Evolutionary conservation across 2,329 filamentous ascomycete genomes (phyloP).

Genomic region (Stromatinia cepivora): DNA sequence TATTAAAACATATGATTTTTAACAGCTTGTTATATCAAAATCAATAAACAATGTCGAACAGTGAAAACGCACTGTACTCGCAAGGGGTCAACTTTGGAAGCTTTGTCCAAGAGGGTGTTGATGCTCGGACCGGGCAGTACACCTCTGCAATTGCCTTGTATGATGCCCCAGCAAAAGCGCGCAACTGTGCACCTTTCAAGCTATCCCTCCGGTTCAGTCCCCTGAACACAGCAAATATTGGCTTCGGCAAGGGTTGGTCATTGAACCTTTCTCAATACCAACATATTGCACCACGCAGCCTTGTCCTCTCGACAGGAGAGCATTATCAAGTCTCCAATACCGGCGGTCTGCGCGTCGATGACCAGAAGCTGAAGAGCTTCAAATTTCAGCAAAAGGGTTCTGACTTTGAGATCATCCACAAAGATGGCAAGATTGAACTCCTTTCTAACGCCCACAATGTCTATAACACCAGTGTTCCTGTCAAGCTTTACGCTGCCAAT

Average conservation of each 20-base stretch:
- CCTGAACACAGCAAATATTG: neutral
- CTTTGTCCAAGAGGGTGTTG: neutral
- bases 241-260: neutral
- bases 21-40: neutral
- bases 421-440: neutral
- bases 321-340: neutral
- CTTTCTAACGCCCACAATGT: neutral
- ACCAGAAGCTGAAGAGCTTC: neutral
- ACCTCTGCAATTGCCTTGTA: neutral
- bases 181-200: neutral
- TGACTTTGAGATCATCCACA: neutral
- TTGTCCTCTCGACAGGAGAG: neutral
- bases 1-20: neutral
- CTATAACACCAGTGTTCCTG: neutral
- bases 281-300: neutral
- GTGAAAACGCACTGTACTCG: neutral
- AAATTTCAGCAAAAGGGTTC: neutral
- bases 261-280: neutral
- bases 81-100: neutral
- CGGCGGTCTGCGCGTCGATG: neutral
- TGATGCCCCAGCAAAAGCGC: neutral
- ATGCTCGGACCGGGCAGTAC: neutral
- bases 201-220: neutral
- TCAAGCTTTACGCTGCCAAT: neutral
- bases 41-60: neutral